Base-by-base conservation (phyloP, 1,139 yeast species). In the Blastobotrys apis region DNA sequence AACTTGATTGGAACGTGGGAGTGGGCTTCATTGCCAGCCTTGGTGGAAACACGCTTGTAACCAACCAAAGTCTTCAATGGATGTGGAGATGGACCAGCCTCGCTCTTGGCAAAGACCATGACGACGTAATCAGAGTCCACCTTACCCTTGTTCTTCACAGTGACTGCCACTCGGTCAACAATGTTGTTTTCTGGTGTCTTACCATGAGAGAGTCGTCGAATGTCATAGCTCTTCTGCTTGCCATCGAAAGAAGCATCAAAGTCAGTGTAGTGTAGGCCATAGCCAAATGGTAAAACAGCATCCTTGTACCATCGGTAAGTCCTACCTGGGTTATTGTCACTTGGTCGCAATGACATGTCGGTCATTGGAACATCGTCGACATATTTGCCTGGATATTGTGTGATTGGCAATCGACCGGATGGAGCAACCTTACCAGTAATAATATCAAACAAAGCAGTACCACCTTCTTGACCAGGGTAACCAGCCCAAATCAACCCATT, bases 381-480 rank as follows among this genome's bases (percentile, higher is more conserved):
- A 30, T 48, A 48, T 6, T 44, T 48, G 6, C 43, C 50, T 3
- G 50, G 50, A 33, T 47, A 47, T 38, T 47, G 50, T 27, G 50
- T 47, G 2, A 38, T 20, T 3, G 47, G 43, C 4, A 47, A 41
- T 19, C 50, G 38, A 21, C 48, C 50, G 15, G 49, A 42, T 4
- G 50, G 50, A 6, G 49, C 40, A 12, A 17, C n/a, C 32, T 33
- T 33, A 6, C 50, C 50, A 17, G 41, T 39, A 15, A 48, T 39
- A 29, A 47, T 34, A 38, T 48, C 50, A 23, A 47, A 17, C 13
- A 48, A 12, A 5, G 52, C 52, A 20, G 31, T 19, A 5, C 50
- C 48, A 20, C 52, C 52, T 8, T 40, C 40, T 37, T 48, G 50
- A 4, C 52, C 52, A 5, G 52, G 52, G 31, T 47, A 48, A 12